A percentile compares a stretch with the other conserved stretches of the same genome.
These are phyloP conservation scores for Citrus sp. DNA, from an alignment of 345 rosid species.

Conservation along the genomic window DNA sequence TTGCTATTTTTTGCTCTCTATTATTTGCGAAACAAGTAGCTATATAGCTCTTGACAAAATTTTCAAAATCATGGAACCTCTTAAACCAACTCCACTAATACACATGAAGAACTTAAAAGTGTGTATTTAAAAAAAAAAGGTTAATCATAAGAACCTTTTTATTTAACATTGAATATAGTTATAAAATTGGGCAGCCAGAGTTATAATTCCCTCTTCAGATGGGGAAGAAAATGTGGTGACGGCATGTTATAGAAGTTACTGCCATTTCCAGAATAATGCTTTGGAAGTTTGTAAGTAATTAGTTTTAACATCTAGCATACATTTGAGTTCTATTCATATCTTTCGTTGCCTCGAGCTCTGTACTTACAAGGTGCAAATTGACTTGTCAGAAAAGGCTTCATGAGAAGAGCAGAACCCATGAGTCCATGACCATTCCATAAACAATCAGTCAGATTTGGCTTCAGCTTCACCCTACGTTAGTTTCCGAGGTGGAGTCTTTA, in stretches of 20 bases:
- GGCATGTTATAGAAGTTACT: not conserved
- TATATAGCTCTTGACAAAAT: not conserved
- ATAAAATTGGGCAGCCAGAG: not conserved
- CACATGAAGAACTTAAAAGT: too few relatives aligned
- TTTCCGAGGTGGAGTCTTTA: not conserved
- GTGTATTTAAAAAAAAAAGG: too few relatives aligned
- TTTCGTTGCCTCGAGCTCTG: too few relatives aligned
- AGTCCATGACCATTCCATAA: not conserved
- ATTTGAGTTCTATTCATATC: not conserved
- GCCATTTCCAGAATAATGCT: not conserved
- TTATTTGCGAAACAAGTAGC: not conserved
- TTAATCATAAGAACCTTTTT: too few relatives aligned
- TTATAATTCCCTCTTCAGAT: not conserved
- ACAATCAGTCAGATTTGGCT: not conserved
- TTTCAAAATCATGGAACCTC: not conserved
- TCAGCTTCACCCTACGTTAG: not conserved
- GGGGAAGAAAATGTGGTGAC: not conserved
- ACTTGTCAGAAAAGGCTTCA: conserved; percentile 17
- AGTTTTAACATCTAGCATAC: not conserved
- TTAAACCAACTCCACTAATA: too few relatives aligned
- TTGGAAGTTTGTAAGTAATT: not conserved
- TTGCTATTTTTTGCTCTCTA: not conserved
- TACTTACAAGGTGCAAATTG: not conserved
- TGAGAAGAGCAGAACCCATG: not conserved
- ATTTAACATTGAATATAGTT: not conserved